These are phyloP conservation scores for Phytophthora citricola DNA, from an alignment of 352 stramenopile genomes.

Conservation along the genomic window DNA sequence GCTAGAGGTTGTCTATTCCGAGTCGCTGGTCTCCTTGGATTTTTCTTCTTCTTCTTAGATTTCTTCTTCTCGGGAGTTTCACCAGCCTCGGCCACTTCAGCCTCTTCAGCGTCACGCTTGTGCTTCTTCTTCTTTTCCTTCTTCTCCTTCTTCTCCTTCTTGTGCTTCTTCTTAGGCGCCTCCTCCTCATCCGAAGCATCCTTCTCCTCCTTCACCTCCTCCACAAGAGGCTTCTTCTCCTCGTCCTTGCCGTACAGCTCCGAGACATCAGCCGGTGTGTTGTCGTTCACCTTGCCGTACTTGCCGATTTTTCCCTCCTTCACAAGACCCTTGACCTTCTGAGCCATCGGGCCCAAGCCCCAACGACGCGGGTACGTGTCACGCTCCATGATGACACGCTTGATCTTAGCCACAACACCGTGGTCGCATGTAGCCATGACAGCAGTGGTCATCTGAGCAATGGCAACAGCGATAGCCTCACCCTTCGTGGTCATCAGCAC, in stretches of 20 bases:
- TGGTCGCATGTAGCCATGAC: conserved; percentile 99
- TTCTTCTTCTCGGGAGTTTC: conserved; percentile 88
- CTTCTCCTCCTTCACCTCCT: conserved; percentile 57
- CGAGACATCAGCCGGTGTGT: conserved; percentile 79
- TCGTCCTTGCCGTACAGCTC: conserved; percentile 75
- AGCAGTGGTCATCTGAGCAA: conserved; percentile 99
- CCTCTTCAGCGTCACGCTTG: conserved; percentile 71
- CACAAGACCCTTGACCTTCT: conserved; percentile 99
- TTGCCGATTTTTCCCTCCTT: conserved; percentile 93
- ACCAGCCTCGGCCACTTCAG: conserved; percentile 48
- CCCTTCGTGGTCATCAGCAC: conserved; percentile 99
- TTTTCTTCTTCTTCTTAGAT: conserved; percentile 92
- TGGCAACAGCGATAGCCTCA: conserved; percentile 98
- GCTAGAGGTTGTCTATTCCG: conserved; percentile 56
- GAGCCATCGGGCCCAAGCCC: conserved; percentile 98
- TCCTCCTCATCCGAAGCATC: conserved; percentile 54
- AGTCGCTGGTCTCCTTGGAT: conserved; percentile 71
- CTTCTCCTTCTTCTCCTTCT: conserved; percentile 83
- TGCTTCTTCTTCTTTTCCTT: conserved; percentile 86
- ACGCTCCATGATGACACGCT: conserved; percentile 99
- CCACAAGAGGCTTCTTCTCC: conserved; percentile 62
- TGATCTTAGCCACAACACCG: conserved; percentile 99
- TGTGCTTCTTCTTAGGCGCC: conserved; percentile 67
- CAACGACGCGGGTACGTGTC: conserved; percentile 99
- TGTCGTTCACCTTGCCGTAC: conserved; percentile 91